phyloP scores from a whole-genome alignment of 192 early-diverging fungal genomes.

The Phlyctochytrium planicorne region DNA sequence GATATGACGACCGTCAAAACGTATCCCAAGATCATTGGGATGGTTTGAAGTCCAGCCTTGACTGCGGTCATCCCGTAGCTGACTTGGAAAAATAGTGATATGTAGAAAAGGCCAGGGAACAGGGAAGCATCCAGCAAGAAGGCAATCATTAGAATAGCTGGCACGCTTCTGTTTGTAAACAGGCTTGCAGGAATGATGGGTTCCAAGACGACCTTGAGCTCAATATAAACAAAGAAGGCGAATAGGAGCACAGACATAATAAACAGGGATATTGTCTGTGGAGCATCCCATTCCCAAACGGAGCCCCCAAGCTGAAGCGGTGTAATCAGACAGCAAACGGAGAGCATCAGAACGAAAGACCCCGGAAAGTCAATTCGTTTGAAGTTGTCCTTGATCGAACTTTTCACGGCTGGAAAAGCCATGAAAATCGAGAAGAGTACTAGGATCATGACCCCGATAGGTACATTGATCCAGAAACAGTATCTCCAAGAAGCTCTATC shows the following conservation, averaged over 20 bases:
- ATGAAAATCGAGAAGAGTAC: conserved; percentile 51
- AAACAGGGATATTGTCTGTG: conserved; percentile 60
- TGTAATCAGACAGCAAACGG: conserved; percentile 54
- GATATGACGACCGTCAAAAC: conserved; percentile 49
- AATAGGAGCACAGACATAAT: conserved; percentile 40
- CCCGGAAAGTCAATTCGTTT: conserved; percentile 62
- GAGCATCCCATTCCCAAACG: conserved; percentile 56
- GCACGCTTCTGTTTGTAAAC: not conserved
- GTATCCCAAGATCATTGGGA: not conserved
- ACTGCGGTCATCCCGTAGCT: conserved; percentile 75
- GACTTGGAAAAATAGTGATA: conserved; percentile 66
- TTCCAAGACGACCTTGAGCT: conserved; percentile 57
- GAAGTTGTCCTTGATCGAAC: conserved; percentile 49
- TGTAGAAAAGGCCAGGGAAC: conserved; percentile 50
- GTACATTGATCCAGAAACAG: conserved; percentile 69
- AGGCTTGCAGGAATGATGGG: not conserved
- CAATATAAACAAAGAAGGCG: conserved; percentile 54
- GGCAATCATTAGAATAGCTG: not conserved
- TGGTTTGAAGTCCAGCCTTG: conserved; percentile 66
- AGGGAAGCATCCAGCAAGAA: not conserved
- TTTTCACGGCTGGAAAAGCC: conserved; percentile 48
- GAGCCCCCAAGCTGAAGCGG: conserved; percentile 71
- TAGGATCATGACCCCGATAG: conserved; percentile 65
- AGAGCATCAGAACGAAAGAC: conserved; percentile 41
- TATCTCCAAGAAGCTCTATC: conserved; percentile 43